These are phyloP conservation scores for Huntiella omanensis DNA, from an alignment of 2,329 filamentous ascomycete genomes.

Conservation along the genomic window DNA sequence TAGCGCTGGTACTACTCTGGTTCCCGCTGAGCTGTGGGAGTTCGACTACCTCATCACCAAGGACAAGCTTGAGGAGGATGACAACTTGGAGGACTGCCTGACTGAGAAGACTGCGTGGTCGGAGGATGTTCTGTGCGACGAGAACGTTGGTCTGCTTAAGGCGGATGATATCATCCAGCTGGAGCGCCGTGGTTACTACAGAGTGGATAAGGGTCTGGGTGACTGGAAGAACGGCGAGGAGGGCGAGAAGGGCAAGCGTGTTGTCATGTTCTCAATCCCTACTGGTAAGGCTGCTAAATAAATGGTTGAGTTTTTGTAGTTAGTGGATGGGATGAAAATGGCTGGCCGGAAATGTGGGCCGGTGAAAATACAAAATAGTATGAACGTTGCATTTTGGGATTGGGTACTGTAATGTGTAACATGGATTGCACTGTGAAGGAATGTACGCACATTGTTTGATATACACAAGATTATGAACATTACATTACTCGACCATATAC, in stretches of 20 bases:
- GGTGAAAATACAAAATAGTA: no score
- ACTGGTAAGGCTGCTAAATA: slow-evolving; percentile 32
- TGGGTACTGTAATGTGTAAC: no score
- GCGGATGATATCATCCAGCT: slow-evolving; percentile 88
- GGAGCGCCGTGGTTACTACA: slow-evolving; percentile 81
- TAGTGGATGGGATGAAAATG: neutral
- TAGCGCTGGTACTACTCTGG: slow-evolving; percentile 52
- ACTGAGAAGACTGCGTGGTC: slow-evolving; percentile 57
- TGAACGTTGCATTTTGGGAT: no score
- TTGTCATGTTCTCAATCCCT: slow-evolving; percentile 38
- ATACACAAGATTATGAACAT: no score
- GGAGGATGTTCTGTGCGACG: slow-evolving; percentile 60
- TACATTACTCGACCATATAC: no score
- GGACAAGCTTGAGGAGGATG: slow-evolving; percentile 78
- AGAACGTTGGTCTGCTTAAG: slow-evolving; percentile 60
- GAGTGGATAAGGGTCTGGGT: slow-evolving; percentile 50
- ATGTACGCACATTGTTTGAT: no score
- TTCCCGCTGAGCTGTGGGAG: slow-evolving; percentile 42
- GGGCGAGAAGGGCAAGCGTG: slow-evolving; percentile 25
- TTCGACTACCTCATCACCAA: slow-evolving; percentile 59
- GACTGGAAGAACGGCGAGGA: slow-evolving; percentile 33
- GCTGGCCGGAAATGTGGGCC: no score
- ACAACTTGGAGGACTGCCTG: slow-evolving; percentile 67
- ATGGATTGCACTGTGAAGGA: no score
- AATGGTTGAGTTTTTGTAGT: slow-evolving; percentile 5